Evolutionary conservation across 306 rosid species (phyloP).

Genomic region (Lathyrus tuberosus): DNA sequence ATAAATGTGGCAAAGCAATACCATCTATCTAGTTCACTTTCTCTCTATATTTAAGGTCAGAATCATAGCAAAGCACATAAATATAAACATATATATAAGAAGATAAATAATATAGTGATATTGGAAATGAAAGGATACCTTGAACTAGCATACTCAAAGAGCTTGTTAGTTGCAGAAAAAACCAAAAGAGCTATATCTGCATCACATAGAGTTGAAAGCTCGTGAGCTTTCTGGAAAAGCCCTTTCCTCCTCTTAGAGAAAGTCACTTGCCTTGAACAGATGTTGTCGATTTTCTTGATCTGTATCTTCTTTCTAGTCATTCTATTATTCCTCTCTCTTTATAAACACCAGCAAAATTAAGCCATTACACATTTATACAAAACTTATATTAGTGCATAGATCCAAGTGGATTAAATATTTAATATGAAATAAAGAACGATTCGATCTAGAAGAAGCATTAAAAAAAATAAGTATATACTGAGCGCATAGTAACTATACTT

Average conservation of each 20-base stretch:
- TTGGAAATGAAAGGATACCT: conserved; percentile 28
- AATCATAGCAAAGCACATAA: background rate
- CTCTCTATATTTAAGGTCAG: background rate
- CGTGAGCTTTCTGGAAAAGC: conserved; percentile 59
- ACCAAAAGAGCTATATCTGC: conserved; percentile 59
- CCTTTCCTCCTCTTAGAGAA: conserved; percentile 65
- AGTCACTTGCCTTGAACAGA: conserved; percentile 58
- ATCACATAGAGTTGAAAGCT: conserved; percentile 60
- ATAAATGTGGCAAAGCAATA: background rate
- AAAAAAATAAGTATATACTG: no score
- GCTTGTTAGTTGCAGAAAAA: conserved; percentile 56
- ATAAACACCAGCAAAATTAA: background rate
- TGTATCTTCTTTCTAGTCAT: conserved; percentile 60
- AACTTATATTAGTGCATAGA: no score
- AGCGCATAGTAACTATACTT: background rate
- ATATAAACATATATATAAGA: background rate
- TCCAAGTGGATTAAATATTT: background rate
- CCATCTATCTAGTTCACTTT: background rate
- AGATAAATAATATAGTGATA: background rate
- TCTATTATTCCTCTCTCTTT: background rate
- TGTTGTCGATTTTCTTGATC: conserved; percentile 59
- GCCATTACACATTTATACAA: no score
- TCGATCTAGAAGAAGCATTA: background rate
- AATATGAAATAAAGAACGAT: background rate
- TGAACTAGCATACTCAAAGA: conserved; percentile 54